These are phyloP conservation scores for Candida arabinofermentans DNA, from an alignment of 805 yeast species.

Conservation along the genomic window DNA sequence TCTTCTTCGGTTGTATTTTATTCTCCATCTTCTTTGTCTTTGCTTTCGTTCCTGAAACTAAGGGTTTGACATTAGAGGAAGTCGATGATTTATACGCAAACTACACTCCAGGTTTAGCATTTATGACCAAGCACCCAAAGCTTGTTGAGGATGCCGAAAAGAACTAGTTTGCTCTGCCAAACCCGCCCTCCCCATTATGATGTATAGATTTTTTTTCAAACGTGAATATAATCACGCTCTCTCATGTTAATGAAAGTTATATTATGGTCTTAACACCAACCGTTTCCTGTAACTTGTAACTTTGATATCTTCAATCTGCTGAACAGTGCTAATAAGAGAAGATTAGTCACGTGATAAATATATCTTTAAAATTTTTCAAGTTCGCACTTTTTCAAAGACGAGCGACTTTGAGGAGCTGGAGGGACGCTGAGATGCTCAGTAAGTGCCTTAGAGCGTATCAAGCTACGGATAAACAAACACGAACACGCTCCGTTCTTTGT, in stretches of 20 bases:
- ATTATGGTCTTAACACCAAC: no score
- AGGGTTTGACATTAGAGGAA: conserved; percentile 52
- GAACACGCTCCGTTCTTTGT: neutral
- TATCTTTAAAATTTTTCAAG: conserved; percentile 19
- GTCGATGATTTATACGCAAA: conserved; percentile 47
- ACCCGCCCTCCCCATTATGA: no score
- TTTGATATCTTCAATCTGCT: no score
- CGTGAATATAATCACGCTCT: no score
- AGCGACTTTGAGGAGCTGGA: no score
- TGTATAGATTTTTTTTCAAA: no score
- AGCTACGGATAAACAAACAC: conserved; percentile 1
- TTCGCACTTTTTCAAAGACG: conserved; percentile 26
- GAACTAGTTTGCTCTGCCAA: neutral
- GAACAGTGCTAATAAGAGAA: neutral
- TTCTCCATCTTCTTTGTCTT: conserved; percentile 52
- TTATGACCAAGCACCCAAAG: neutral
- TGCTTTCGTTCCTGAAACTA: conserved; percentile 51
- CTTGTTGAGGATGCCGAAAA: neutral
- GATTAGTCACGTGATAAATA: conserved; percentile 23
- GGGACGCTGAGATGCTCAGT: no score
- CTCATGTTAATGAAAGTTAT: no score
- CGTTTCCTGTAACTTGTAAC: no score
- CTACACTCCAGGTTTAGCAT: conserved; percentile 5
- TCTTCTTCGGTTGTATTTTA: conserved; percentile 50
- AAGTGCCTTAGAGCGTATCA: no score